Conservation (phyloP, 1,139 yeast genomes). For the Nakaseomyces kungkrabaensis region DNA sequence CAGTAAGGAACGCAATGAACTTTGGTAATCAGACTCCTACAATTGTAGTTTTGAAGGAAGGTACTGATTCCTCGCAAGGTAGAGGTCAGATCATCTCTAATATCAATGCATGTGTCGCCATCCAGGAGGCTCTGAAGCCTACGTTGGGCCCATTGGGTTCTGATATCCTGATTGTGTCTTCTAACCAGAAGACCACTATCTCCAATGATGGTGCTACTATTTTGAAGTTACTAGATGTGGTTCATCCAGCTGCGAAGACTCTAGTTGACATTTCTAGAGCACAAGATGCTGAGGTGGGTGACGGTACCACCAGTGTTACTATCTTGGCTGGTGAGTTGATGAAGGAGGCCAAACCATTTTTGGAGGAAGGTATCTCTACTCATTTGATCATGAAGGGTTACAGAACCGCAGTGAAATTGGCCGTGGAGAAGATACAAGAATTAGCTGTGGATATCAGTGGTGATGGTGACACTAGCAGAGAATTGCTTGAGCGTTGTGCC, state of each 20-base stretch:
- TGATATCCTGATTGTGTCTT: constrained; percentile 78
- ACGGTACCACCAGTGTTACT: constrained; percentile 95
- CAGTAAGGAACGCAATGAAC: constrained; percentile 41
- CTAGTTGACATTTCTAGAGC: constrained; percentile 91
- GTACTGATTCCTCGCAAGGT: constrained; percentile 95
- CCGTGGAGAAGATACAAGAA: constrained; percentile 63
- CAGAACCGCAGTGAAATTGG: constrained; percentile 70
- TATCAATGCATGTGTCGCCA: constrained; percentile 93
- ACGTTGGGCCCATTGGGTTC: constrained; percentile 97
- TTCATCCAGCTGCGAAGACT: constrained; percentile 96
- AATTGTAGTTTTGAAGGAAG: constrained; percentile 92
- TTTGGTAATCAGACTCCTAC: constrained; percentile 93
- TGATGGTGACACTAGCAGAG: constrained; percentile 38
- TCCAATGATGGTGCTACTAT: constrained; percentile 98
- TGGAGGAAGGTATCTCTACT: constrained; percentile 92
- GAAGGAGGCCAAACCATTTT: constrained; percentile 79
- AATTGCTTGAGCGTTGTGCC: constrained; percentile 83
- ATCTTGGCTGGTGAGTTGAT: constrained; percentile 88
- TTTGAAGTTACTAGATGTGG: constrained; percentile 81
- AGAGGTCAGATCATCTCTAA: constrained; percentile 90
- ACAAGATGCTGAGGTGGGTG: constrained; percentile 99
- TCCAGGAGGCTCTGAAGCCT: constrained; percentile 89
- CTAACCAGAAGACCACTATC: constrained; percentile 80
- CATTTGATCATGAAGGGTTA: constrained; percentile 83
- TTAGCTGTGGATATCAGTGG: constrained; percentile 59